A percentile compares a stretch with the other conserved stretches of the same genome.
These are phyloP conservation scores for Hyaloscypha hepaticicola DNA, from an alignment of 495 filamentous ascomycete species.

Conservation along the genomic window DNA sequence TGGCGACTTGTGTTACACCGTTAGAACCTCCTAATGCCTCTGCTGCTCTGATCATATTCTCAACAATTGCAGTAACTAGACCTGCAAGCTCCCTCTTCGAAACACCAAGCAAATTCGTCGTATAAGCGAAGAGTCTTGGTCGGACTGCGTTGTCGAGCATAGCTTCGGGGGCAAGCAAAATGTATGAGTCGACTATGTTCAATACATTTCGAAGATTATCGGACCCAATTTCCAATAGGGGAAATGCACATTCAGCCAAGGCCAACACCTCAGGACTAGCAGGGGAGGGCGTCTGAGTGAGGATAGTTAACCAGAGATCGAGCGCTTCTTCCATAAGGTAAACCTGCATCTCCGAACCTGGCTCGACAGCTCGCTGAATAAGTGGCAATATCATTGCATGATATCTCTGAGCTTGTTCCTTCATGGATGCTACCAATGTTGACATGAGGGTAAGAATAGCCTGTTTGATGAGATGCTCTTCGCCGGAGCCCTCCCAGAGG, in stretches of 20 bases:
- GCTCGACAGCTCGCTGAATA: constrained; percentile 73
- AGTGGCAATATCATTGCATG: constrained; percentile 74
- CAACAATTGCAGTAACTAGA: constrained; percentile 63
- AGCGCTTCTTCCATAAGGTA: constrained; percentile 91
- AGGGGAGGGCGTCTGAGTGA: constrained; percentile 66
- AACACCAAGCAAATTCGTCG: constrained; percentile 58
- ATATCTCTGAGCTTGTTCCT: constrained; percentile 66
- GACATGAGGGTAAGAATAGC: constrained; percentile 80
- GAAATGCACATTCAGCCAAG: constrained; percentile 66
- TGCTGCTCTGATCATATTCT: constrained; percentile 68
- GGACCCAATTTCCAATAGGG: constrained; percentile 68
- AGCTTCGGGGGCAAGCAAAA: constrained; percentile 72
- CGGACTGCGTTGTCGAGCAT: constrained; percentile 68
- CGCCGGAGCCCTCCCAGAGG: constrained; percentile 79
- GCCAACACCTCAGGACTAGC: constrained; percentile 63
- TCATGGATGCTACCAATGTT: constrained; percentile 76
- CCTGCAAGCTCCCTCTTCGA: constrained; percentile 66
- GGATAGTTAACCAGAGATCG: constrained; percentile 80
- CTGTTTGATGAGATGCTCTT: constrained; percentile 88
- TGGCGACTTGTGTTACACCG: constrained; percentile 62
- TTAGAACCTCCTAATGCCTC: constrained; percentile 65
- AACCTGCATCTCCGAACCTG: constrained; percentile 72
- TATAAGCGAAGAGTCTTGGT: constrained; percentile 51
- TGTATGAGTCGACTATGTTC: constrained; percentile 74
- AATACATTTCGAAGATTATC: constrained; percentile 68